Evolutionary conservation across 345 rosid genomes (phyloP).

Genomic region (Gynandropsis gynandra): DNA sequence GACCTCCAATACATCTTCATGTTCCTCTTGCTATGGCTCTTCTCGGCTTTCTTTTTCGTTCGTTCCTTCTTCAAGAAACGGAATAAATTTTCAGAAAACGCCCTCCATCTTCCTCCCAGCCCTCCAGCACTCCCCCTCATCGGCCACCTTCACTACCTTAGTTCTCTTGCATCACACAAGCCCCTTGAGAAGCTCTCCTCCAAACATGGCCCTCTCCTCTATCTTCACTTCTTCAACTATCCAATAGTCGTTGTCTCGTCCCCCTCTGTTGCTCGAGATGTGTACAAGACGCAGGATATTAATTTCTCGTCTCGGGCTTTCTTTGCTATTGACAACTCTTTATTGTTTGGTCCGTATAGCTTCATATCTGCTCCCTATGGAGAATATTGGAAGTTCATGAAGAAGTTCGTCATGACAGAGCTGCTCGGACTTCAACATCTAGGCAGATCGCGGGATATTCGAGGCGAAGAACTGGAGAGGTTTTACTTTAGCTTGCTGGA

Average conservation of each 20-base stretch:
- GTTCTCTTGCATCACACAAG: constrained; percentile 1
- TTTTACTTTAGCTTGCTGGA: constrained; percentile 7
- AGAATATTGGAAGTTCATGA: constrained; percentile 32
- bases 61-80: constrained; percentile 13
- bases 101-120: constrained; percentile 26
- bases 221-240: constrained; percentile 19
- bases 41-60: too few relatives aligned
- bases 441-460: constrained; percentile 1
- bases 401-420: constrained; percentile 22
- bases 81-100: not conserved
- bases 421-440: constrained; percentile 20
- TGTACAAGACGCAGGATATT: constrained; percentile 17
- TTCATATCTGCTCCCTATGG: constrained; percentile 19
- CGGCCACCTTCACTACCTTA: constrained; percentile 28
- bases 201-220: constrained; percentile 25
- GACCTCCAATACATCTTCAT: not conserved
- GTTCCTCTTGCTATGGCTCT: not conserved
- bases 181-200: constrained; percentile 16
- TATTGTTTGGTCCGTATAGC: not conserved
- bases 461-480: constrained; percentile 13
- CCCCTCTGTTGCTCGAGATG: constrained; percentile 16
- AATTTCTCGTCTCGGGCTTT: not conserved
- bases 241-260: constrained; percentile 24
- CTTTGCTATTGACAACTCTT: not conserved
- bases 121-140: constrained; percentile 26